phyloP scores from a whole-genome alignment of 2,329 filamentous ascomycete genomes.

The Alternaria incomplexa region DNA sequence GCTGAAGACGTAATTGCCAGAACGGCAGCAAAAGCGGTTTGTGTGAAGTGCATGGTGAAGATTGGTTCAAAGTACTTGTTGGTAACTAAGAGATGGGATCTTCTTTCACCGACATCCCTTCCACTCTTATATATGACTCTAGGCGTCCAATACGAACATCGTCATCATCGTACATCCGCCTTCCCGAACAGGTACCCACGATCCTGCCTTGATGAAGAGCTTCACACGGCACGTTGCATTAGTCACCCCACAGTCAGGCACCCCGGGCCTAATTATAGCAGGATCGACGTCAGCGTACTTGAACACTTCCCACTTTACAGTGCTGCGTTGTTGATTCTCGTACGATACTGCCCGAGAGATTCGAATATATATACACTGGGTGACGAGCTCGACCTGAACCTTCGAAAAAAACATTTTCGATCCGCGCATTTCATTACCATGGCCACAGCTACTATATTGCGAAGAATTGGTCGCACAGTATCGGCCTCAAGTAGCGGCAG shows the following conservation, averaged over 20 bases:
- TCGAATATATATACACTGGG: no score
- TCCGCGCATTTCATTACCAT: no score
- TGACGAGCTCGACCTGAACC: no score
- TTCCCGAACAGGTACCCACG: not conserved
- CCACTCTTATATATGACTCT: not conserved
- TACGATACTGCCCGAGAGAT: not conserved
- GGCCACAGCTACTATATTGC: no score
- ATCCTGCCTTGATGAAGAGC: not conserved
- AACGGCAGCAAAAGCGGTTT: constrained; percentile 8
- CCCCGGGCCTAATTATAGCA: constrained; percentile 6
- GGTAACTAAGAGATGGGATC: not conserved
- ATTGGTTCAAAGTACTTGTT: not conserved
- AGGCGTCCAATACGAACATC: not conserved
- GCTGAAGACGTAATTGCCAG: constrained; percentile 14
- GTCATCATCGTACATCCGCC: not conserved
- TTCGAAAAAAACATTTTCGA: no score
- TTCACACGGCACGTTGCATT: not conserved
- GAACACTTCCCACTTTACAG: not conserved
- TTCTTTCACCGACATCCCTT: not conserved
- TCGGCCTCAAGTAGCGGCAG: no score
- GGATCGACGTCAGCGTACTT: not conserved
- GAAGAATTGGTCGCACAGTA: no score
- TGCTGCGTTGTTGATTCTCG: not conserved
- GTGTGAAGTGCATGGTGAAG: constrained; percentile 18
- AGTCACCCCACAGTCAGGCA: constrained; percentile 6